phyloP scores from a whole-genome alignment of 1,284 basidiomycete genomes.

The Phaffia rhodozyma region DNA sequence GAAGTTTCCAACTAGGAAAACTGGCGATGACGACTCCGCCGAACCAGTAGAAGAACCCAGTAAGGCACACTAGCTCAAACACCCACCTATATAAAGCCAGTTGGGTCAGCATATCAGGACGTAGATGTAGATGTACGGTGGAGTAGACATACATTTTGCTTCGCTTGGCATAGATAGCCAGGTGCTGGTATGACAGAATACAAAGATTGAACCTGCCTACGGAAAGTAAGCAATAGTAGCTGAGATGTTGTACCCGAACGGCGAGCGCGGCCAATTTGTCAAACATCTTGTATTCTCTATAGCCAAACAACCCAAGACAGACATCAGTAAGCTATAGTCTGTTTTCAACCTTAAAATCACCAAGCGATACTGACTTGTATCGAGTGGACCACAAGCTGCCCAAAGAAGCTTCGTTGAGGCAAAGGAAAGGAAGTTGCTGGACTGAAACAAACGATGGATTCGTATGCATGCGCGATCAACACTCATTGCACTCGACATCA shows the following conservation, averaged over 20 bases:
- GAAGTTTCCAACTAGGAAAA: slow-evolving; percentile 5
- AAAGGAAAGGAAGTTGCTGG: slow-evolving; percentile 14
- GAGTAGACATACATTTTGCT: background rate
- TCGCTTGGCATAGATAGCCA: slow-evolving; percentile 5
- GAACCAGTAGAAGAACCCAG: slow-evolving; percentile 1
- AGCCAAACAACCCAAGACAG: too few relatives aligned
- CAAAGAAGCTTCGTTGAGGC: slow-evolving; percentile 4
- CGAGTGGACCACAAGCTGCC: slow-evolving; percentile 10
- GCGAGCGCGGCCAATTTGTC: slow-evolving; percentile 5
- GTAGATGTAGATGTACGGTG: background rate
- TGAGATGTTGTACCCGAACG: slow-evolving; percentile 9
- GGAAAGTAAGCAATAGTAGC: slow-evolving; percentile 10
- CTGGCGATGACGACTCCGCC: slow-evolving; percentile 1
- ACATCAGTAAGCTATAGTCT: too few relatives aligned
- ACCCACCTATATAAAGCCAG: background rate
- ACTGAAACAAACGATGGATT: background rate
- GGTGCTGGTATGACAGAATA: slow-evolving; percentile 14
- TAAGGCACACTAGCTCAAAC: background rate
- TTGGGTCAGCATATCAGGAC: background rate
- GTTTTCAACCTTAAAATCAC: too few relatives aligned
- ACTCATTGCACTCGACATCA: background rate
- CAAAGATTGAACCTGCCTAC: slow-evolving; percentile 14
- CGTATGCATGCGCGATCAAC: background rate
- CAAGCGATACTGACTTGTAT: background rate
- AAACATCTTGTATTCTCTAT: slow-evolving; percentile 1